These are phyloP conservation scores for Termitomyces eurrhizus DNA, from an alignment of 768 basidiomycete genomes.

Conservation along the genomic window DNA sequence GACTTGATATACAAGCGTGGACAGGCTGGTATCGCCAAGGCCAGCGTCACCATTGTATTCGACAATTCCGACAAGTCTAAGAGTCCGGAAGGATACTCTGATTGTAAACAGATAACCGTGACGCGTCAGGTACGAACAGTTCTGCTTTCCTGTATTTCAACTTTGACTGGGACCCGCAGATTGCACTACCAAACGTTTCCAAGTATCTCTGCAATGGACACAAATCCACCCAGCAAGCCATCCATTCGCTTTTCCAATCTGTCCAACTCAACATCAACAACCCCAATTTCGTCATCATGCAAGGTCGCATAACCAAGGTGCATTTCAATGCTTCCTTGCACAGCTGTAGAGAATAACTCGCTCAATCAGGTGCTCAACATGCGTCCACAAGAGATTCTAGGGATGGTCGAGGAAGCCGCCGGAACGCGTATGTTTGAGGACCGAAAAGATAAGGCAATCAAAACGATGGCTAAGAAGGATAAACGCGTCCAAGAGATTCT, in stretches of 20 bases:
- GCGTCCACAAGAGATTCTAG: constrained; percentile 95
- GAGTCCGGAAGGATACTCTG: constrained; percentile 80
- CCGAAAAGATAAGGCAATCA: constrained; percentile 92
- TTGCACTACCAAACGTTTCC: constrained; percentile 87
- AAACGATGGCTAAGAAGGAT: constrained; percentile 96
- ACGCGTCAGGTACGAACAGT: constrained; percentile 75
- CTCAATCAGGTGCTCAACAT: constrained; percentile 79
- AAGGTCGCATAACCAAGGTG: constrained; percentile 98
- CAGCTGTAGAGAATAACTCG: not conserved
- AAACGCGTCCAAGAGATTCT: constrained; percentile 91
- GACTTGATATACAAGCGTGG: constrained; percentile 99
- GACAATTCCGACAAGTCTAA: constrained; percentile 90
- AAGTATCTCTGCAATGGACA: constrained; percentile 98
- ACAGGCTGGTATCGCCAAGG: constrained; percentile 94
- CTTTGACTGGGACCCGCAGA: constrained; percentile 40
- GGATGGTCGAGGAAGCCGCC: constrained; percentile 98
- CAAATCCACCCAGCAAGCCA: constrained; percentile 77
- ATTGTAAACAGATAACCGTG: constrained; percentile 87
- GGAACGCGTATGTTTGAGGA: constrained; percentile 99
- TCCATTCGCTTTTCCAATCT: constrained; percentile 92
- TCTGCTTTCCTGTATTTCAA: not conserved
- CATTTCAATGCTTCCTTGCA: constrained; percentile 7
- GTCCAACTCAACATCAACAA: constrained; percentile 99
- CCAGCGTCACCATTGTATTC: constrained; percentile 97
- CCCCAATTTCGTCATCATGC: constrained; percentile 99